phyloP scores from a whole-genome alignment of 2,329 filamentous ascomycete species.

The Chalara sp. region DNA sequence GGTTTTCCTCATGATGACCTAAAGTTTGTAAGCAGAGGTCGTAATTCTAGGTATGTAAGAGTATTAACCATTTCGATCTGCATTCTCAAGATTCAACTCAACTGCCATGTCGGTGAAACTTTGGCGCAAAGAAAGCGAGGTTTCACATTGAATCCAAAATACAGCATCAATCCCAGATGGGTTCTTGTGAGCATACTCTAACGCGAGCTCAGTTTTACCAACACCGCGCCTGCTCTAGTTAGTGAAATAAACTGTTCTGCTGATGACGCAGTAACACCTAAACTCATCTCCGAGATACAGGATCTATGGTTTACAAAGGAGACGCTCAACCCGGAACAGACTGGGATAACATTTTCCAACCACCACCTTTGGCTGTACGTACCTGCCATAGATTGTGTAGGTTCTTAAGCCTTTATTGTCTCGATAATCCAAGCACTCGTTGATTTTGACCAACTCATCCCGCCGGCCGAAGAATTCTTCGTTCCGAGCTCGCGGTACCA shows the following conservation, averaged over 20 bases:
- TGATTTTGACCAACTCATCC: conserved; percentile 17
- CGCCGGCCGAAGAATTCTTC: conserved; percentile 16
- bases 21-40: not conserved
- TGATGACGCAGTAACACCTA: too few species aligned
- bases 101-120: conserved; percentile 24
- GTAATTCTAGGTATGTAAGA: not conserved
- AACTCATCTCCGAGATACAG: too few species aligned
- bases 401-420: conserved; percentile 11
- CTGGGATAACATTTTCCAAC: too few species aligned
- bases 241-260: too few species aligned
- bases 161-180: conserved; percentile 18
- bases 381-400: conserved; percentile 19
- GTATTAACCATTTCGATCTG: conserved; percentile 9
- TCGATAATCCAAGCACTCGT: conserved; percentile 9
- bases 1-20: conserved; percentile 15
- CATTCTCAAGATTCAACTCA: conserved; percentile 17
- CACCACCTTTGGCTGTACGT: too few species aligned
- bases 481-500: conserved; percentile 6
- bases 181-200: conserved; percentile 17
- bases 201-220: conserved; percentile 19
- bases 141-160: conserved; percentile 24
- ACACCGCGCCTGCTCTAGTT: conserved; percentile 12
- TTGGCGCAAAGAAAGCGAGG: conserved; percentile 16
- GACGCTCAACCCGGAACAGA: too few species aligned
- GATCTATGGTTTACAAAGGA: too few species aligned